A percentile compares a stretch with the other conserved stretches of the same genome.
These are phyloP conservation scores for Colletotrichum endophyticum DNA, from an alignment of 2,329 filamentous ascomycete genomes.

Conservation along the genomic window DNA sequence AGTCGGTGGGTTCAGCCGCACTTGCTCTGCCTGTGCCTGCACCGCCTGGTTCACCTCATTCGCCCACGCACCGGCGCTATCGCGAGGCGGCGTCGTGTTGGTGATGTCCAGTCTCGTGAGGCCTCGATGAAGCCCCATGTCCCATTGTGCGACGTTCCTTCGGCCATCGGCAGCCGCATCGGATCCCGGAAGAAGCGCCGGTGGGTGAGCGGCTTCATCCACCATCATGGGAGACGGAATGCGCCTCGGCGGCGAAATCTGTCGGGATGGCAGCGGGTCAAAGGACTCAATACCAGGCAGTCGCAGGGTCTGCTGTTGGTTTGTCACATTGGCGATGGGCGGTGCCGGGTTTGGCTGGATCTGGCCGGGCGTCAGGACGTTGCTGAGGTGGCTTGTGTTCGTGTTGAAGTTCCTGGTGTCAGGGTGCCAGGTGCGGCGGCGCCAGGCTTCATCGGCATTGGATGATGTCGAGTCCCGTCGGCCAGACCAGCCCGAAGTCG, in stretches of 20 bases:
- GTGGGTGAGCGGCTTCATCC: conserved; percentile 55
- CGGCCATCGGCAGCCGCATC: conserved; percentile 48
- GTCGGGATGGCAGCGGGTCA: conserved; percentile 72
- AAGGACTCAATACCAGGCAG: conserved; percentile 94
- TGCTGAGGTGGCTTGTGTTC: conserved; percentile 72
- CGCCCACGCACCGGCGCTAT: conserved; percentile 61
- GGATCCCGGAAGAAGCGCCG: conserved; percentile 33
- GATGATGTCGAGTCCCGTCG: conserved; percentile 69
- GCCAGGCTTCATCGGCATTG: conserved; percentile 75
- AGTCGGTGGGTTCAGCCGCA: conserved; percentile 47
- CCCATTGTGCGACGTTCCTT: conserved; percentile 63
- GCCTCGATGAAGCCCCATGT: conserved; percentile 69
- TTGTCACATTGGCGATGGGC: conserved; percentile 50
- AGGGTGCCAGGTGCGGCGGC: conserved; percentile 90
- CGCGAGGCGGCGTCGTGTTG: conserved; percentile 52
- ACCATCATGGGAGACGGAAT: conserved; percentile 79
- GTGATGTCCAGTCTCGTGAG: conserved; percentile 71
- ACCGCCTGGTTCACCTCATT: conserved; percentile 61
- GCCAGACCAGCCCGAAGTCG: conserved; percentile 62
- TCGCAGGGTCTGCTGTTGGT: conserved; percentile 65
- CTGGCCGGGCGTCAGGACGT: conserved; percentile 73
- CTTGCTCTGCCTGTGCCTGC: conserved; percentile 58
- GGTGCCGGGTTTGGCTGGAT: conserved; percentile 59
- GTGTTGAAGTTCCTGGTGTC: conserved; percentile 70
- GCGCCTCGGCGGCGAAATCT: conserved; percentile 66